Evolutionary conservation across 2,329 filamentous ascomycete species (phyloP).

Genomic region (Lithohypha guttulata): DNA sequence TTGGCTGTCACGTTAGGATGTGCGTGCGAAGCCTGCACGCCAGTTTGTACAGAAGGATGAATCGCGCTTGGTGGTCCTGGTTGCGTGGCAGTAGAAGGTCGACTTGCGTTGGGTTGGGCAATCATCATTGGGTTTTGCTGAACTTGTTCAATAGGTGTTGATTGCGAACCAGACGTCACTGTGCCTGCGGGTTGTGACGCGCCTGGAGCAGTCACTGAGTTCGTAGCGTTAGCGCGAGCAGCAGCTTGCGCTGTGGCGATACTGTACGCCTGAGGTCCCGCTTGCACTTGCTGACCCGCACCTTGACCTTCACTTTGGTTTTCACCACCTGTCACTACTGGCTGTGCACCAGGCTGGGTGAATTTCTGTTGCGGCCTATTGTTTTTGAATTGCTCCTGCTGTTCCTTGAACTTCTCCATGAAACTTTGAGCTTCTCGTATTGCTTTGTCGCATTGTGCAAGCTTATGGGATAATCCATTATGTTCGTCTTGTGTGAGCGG

Average conservation of each 20-base stretch:
- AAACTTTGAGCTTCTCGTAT: slow-evolving; percentile 34
- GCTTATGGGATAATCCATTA: slow-evolving; percentile 29
- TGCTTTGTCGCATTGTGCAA: slow-evolving; percentile 21
- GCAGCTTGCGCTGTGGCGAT: slow-evolving; percentile 37
- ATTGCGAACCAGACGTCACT: slow-evolving; percentile 24
- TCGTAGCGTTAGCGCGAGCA: slow-evolving; percentile 28
- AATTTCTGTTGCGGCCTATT: slow-evolving; percentile 21
- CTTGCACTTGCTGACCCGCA: slow-evolving; percentile 14
- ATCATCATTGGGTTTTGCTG: slow-evolving; percentile 19
- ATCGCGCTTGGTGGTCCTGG: slow-evolving; percentile 10
- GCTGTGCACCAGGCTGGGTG: slow-evolving; percentile 14
- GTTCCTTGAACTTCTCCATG: slow-evolving; percentile 38
- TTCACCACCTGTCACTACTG: slow-evolving; percentile 12
- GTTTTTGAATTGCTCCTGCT: slow-evolving; percentile 35
- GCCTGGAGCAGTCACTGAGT: slow-evolving; percentile 21
- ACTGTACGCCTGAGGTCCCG: slow-evolving; percentile 30
- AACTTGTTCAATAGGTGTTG: slow-evolving; percentile 36
- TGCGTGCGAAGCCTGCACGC: slow-evolving; percentile 21
- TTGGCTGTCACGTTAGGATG: slow-evolving; percentile 26
- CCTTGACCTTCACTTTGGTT: slow-evolving; percentile 7
- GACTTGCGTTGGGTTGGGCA: slow-evolving; percentile 3
- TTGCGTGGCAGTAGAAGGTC: slow-evolving; percentile 10
- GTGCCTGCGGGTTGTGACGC: slow-evolving; percentile 10
- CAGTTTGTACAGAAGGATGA: slow-evolving; percentile 27
- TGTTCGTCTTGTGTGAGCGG: slow-evolving; percentile 32